Evolutionary conservation across 805 yeast genomes (phyloP), one percentile per base, ranked within the genome.

Genomic region (Ogataea methylovora): DNA sequence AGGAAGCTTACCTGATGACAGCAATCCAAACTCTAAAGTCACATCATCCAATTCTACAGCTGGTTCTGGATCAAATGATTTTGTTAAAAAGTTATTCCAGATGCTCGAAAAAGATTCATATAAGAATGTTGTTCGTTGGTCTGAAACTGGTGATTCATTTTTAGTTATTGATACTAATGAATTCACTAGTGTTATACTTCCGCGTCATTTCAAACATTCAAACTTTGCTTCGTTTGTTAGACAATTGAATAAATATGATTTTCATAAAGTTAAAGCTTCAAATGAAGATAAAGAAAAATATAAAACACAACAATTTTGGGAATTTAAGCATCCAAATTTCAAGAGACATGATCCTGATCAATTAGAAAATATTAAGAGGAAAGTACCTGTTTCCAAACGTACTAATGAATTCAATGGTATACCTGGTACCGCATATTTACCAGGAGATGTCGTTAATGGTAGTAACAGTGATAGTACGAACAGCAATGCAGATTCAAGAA

Each of bases 151-250:
- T 3, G 88, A 84, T 49, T 74, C 85, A 28, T 92, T 92, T 57
- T 84, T 90, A 28, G 95, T 92, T 24, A 53, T 84, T 23, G 94
- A 92, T 60, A 85, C 95, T 11, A 85, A 83, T 52, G 94, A 83
- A 46, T 88, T 88, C 60, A 85, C 97, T 24, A 82, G 81, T 43
- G 82, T 80, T 33, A 83, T 92, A 11, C 69, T 92, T 32, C 97
- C 97, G 12, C 75, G 79, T 33, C 95, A 90, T 59, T 92, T 92
- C 66, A 90, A 88, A 51, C 98, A 92, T 60, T 76, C 86, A 38
- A 92, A 92, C 61, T 92, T 90, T 61, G 90, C 97, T 24, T 76
- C 88, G 46, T 90, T 90, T 63, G 97, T 90, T 15, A 73, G 98
- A 30, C 98, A 92, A 56, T 67, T 92, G 49, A 92, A 92, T 68